A percentile compares a stretch with the other conserved stretches of the same genome.
Conservation (phyloP, 1,139 yeast genomes). For the Candida buenavistaensis region DNA sequence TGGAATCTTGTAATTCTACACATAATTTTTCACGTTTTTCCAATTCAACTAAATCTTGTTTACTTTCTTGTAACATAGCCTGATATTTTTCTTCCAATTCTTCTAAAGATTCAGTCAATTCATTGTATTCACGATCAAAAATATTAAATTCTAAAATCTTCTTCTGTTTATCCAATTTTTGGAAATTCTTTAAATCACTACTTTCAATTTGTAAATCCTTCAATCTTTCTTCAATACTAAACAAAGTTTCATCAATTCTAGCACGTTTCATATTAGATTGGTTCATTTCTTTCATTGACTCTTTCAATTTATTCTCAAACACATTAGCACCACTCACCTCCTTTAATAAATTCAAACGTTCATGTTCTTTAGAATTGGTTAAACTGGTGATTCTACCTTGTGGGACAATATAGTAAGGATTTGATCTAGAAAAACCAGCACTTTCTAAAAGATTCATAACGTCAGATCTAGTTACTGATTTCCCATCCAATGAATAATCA, state of each 20-base stretch:
- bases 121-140: constrained; percentile 72
- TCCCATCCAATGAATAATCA: constrained; percentile 80
- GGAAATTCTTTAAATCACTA: constrained; percentile 69
- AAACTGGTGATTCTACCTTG: constrained; percentile 87
- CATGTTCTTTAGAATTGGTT: constrained; percentile 86
- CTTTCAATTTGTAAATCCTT: constrained; percentile 81
- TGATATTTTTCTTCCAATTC: constrained; percentile 61
- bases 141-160: constrained; percentile 75
- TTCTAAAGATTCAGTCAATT: constrained; percentile 61
- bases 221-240: constrained; percentile 68
- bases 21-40: constrained; percentile 48
- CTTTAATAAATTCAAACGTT: constrained; percentile 73
- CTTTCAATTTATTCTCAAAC: constrained; percentile 78
- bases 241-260: constrained; percentile 73
- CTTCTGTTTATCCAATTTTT: constrained; percentile 63
- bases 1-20: constrained; percentile 47
- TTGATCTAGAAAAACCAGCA: constrained; percentile 89
- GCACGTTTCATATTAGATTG: constrained; percentile 68
- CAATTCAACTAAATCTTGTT: constrained; percentile 43
- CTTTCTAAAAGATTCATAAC: constrained; percentile 81
- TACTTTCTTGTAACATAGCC: constrained; percentile 46
- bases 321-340: constrained; percentile 96
- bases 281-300: constrained; percentile 77
- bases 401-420: constrained; percentile 95
- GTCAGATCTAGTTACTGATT: constrained; percentile 77